Percentiles rank a stretch among this genome's conserved stretches.
Evolutionary conservation across 371 early-diverging fungal species (phyloP).

Genomic region (Lichtheimia ornata): DNA sequence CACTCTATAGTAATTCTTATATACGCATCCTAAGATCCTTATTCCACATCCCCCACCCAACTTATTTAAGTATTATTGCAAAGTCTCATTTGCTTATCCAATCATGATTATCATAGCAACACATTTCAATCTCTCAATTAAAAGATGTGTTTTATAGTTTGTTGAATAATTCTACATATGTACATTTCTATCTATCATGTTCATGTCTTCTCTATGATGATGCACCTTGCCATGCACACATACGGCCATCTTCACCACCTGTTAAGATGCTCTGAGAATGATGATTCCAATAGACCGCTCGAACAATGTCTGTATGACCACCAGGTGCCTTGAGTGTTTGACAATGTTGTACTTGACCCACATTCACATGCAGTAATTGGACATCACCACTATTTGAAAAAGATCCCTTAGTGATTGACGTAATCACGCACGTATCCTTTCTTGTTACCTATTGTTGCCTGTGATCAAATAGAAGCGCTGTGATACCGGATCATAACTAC

Average conservation of each 20-base stretch:
- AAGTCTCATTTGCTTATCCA: too few relatives aligned
- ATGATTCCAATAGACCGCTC: conserved; percentile 71
- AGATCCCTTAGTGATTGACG: background rate
- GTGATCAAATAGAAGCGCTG: conserved; percentile 80
- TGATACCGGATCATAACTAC: conserved; percentile 66
- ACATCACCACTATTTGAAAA: conserved; percentile 62
- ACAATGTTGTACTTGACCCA: conserved; percentile 68
- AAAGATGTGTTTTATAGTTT: too few relatives aligned
- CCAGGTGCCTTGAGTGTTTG: conserved; percentile 50
- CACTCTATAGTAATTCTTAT: too few relatives aligned
- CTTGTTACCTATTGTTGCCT: conserved; percentile 53
- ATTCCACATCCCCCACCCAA: too few relatives aligned
- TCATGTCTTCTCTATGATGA: background rate
- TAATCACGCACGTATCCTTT: background rate
- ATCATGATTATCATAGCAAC: too few relatives aligned
- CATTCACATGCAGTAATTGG: conserved; percentile 72
- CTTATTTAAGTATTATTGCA: too few relatives aligned
- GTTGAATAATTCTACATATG: too few relatives aligned
- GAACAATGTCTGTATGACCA: conserved; percentile 73
- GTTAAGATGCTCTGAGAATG: conserved; percentile 58
- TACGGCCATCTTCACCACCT: conserved; percentile 77
- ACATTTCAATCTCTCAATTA: too few relatives aligned
- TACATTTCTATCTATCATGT: background rate
- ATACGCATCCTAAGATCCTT: too few relatives aligned
- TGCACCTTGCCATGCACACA: conserved; percentile 66